phyloP scores from a whole-genome alignment of 805 yeast species.

The Lipomyces chichibuensis region DNA sequence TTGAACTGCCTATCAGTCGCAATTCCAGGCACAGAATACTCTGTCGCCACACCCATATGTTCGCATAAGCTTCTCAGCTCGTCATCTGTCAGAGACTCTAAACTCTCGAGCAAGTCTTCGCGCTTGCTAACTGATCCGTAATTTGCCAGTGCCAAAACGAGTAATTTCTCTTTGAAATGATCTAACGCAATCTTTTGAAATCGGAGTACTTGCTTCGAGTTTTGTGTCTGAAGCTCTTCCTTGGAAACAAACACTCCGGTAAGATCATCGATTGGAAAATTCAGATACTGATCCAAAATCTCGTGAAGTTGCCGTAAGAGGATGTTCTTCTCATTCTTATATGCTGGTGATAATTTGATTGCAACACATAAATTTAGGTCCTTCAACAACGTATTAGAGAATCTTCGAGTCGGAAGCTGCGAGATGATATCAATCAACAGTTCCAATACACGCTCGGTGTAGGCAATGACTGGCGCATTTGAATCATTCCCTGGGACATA shows the following conservation, averaged over 20 bases:
- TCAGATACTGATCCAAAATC: constrained; percentile 40
- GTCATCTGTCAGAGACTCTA: constrained; percentile 31
- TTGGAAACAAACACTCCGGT: constrained; percentile 42
- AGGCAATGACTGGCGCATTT: constrained; percentile 8
- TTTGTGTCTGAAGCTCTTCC: constrained; percentile 28
- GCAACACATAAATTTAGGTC: constrained; percentile 40
- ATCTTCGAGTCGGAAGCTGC: constrained; percentile 50
- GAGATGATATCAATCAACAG: constrained; percentile 45
- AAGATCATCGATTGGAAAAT: constrained; percentile 52
- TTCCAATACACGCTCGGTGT: constrained; percentile 33
- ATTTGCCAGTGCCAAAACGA: constrained; percentile 40
- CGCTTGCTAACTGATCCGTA: constrained; percentile 37
- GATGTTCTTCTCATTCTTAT: constrained; percentile 12
- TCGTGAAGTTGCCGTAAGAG: constrained; percentile 13
- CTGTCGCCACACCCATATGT: constrained; percentile 22
- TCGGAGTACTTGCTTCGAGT: constrained; percentile 25
- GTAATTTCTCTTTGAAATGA: constrained; percentile 36
- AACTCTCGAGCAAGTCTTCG: constrained; percentile 37
- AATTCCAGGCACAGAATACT: constrained; percentile 8
- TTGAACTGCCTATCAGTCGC: constrained; percentile 24
- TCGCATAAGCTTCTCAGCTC: constrained; percentile 34
- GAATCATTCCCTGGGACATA: constrained; percentile 1
- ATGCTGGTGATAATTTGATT: constrained; percentile 16
- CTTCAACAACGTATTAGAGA: constrained; percentile 40
- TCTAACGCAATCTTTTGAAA: constrained; percentile 40